Conservation (phyloP, 345 rosid genomes). For the Erucastrum elatum region DNA sequence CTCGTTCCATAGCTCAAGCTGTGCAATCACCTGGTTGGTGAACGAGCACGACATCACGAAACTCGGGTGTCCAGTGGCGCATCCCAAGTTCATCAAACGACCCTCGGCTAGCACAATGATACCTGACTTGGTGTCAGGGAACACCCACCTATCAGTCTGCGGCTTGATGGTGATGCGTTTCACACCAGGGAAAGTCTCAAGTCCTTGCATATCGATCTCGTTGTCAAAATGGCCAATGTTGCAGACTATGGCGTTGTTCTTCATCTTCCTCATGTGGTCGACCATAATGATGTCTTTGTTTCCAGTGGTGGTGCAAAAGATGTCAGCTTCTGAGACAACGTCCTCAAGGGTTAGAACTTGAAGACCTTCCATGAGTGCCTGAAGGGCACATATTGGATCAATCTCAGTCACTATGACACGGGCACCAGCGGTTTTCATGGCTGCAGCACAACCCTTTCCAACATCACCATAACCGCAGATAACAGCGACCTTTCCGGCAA, state of each 20-base stretch:
- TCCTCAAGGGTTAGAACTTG: slow-evolving; percentile 64
- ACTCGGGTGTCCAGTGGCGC: slow-evolving; percentile 77
- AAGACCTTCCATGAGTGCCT: slow-evolving; percentile 72
- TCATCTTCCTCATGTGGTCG: slow-evolving; percentile 13
- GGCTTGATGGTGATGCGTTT: slow-evolving; percentile 71
- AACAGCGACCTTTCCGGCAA: slow-evolving; percentile 82
- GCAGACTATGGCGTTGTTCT: not conserved
- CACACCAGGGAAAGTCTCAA: not conserved
- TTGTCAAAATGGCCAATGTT: not conserved
- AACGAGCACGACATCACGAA: slow-evolving; percentile 76
- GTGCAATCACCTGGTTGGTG: slow-evolving; percentile 79
- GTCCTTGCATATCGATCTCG: not conserved
- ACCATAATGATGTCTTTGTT: slow-evolving; percentile 77
- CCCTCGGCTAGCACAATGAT: slow-evolving; percentile 66
- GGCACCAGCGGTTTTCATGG: slow-evolving; percentile 66
- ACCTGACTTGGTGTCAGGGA: slow-evolving; percentile 50
- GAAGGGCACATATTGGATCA: slow-evolving; percentile 74
- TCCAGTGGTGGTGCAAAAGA: slow-evolving; percentile 71
- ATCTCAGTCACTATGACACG: slow-evolving; percentile 74
- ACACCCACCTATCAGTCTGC: slow-evolving; percentile 51
- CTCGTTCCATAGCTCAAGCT: slow-evolving; percentile 67
- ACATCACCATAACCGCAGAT: slow-evolving; percentile 77
- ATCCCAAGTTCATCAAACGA: slow-evolving; percentile 71
- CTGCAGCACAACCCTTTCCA: slow-evolving; percentile 75
- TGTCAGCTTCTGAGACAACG: slow-evolving; percentile 56